Conservation (phyloP, 148 eudicot genomes). For the Diospyros kaki region DNA sequence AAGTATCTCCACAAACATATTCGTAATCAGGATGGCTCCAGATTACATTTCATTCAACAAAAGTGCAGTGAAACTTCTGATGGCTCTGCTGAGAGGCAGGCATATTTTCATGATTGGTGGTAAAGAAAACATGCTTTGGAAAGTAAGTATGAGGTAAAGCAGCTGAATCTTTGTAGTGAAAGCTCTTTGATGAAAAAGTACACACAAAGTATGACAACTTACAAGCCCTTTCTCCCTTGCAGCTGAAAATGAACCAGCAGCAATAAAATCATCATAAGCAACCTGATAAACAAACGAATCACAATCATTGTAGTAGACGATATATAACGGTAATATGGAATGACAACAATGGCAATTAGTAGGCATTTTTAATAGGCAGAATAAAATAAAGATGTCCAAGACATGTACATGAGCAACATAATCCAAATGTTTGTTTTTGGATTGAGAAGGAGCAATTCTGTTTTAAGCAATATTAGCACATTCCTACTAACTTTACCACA, state of each 20-base stretch:
- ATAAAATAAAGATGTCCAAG: background rate
- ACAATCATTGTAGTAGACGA: background rate
- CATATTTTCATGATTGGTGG: background rate
- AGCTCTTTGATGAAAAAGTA: background rate
- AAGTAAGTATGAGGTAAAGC: background rate
- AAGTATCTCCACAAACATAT: no score
- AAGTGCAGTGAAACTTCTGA: background rate
- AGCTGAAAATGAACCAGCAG: slow-evolving; percentile 79
- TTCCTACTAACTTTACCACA: background rate
- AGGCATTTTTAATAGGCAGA: background rate
- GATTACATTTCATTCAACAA: background rate
- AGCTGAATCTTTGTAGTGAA: background rate
- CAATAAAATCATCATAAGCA: slow-evolving; percentile 89
- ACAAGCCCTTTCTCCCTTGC: slow-evolving; percentile 98
- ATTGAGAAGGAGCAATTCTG: background rate
- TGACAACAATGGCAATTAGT: background rate
- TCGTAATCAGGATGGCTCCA: no score
- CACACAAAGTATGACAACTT: slow-evolving; percentile 27
- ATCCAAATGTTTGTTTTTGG: background rate
- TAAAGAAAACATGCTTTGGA: background rate
- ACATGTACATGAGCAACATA: background rate
- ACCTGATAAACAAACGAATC: slow-evolving; percentile 45
- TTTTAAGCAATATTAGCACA: background rate
- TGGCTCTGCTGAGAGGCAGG: background rate
- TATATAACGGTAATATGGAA: background rate